Evolutionary conservation across 331 rosid species (phyloP), one percentile per base, ranked within the genome.

Genomic region (Rosa hybrid): DNA sequence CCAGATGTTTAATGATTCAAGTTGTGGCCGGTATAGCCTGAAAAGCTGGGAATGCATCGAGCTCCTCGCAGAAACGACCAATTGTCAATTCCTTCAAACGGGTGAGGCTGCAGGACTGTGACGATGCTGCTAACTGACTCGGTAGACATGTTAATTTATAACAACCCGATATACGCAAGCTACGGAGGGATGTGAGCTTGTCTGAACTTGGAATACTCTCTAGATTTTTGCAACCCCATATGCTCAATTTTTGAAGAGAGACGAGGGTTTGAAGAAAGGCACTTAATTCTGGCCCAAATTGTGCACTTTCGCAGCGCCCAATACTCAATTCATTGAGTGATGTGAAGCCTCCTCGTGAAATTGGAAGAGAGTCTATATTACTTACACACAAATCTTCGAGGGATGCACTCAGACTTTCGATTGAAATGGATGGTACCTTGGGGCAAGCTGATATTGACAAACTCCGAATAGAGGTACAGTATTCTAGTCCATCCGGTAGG

Each of bases 81-180:
- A 39, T 0, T 0, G 0, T 0, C 72, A 34, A 65, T 5, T 5
- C 2, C 71, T 65, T 39, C 12, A 65, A 17, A 39, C 71, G 46
- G n/a, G 44, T n/a, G 30, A 16, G 0, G 10, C n/a, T 17, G 18
- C 57, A 51, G 7, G 20, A 50, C 56, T 13, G 25, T n/a, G 17
- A 16, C 5, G 1, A 3, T 9, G 21, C 5, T 7, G 0, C 0
- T 46, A 46, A 46, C 8, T 1, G 0, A 6, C 0, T 1, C 8
- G 45, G 45, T 42, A 42, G 45, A 46, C 50, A 46, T 9, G 50
- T 46, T 46, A 46, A 46, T 46, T 10, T 8, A 8, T 7, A 0
- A 46, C 50, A 9, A 0, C 3, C 30, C n/a, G n/a, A 45, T 27
- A 64, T 64, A 10, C 0, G 0, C 69, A 64, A 30, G 21, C 0